Conservation (phyloP, 75 land plant genomes). For the Pseudotsuga menziesii region DNA sequence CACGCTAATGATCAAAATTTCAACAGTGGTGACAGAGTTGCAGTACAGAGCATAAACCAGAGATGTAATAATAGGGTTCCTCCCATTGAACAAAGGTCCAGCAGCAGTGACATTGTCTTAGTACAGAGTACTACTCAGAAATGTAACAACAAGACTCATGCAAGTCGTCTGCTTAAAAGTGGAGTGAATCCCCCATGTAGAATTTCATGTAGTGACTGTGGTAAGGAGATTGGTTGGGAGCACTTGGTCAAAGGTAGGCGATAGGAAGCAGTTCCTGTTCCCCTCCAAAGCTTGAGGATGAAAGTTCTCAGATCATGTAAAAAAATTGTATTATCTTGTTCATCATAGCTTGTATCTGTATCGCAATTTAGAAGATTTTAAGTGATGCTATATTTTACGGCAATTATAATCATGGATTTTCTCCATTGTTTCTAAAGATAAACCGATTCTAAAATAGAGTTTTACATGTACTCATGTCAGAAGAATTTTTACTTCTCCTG, state of each 20-base stretch:
- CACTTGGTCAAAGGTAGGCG: background rate
- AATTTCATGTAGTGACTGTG: background rate
- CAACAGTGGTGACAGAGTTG: background rate
- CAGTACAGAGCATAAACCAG: background rate
- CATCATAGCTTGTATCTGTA: no score
- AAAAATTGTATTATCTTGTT: no score
- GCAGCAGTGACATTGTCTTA: background rate
- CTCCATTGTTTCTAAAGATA: no score
- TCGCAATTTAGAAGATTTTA: no score
- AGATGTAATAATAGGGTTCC: background rate
- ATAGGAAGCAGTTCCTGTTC: no score
- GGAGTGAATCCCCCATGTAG: background rate
- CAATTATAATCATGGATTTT: no score
- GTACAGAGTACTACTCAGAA: background rate
- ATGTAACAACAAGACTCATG: slow-evolving; percentile 6
- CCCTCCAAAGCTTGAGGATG: no score
- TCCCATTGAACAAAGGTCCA: background rate
- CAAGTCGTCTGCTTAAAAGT: background rate
- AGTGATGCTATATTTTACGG: no score
- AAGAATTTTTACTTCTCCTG: no score
- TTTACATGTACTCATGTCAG: no score
- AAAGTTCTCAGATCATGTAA: no score
- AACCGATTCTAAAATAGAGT: no score
- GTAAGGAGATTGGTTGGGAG: slow-evolving; percentile 9
- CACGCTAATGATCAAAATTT: background rate